These are phyloP conservation scores for Knufia fluminis DNA, from an alignment of 2,329 filamentous ascomycete species.

Conservation along the genomic window DNA sequence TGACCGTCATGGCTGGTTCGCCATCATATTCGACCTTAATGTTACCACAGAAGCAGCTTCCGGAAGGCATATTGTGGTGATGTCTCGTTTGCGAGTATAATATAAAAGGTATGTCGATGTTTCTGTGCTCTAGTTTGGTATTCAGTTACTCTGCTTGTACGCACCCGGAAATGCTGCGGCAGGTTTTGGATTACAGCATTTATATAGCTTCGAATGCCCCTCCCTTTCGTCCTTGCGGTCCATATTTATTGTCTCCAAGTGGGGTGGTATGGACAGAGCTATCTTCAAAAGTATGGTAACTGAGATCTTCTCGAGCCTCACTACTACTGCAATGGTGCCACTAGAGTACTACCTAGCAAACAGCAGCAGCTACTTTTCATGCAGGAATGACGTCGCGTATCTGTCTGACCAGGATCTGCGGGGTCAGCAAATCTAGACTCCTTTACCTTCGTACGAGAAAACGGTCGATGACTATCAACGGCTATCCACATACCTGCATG, in stretches of 20 bases:
- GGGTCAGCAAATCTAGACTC: neutral
- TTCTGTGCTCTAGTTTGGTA: too few species aligned
- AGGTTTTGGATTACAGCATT: neutral
- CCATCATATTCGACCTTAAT: constrained; percentile 28
- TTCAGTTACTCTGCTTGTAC: too few species aligned
- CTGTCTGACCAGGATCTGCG: neutral
- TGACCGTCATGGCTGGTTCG: constrained; percentile 26
- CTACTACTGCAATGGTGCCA: too few species aligned
- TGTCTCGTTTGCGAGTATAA: neutral
- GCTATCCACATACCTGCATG: too few species aligned
- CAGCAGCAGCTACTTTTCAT: too few species aligned
- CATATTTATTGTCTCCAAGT: neutral
- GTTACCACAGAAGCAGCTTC: constrained; percentile 31
- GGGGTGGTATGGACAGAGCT: neutral
- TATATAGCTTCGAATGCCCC: neutral
- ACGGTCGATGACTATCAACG: too few species aligned
- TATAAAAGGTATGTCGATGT: neutral
- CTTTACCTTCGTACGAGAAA: neutral
- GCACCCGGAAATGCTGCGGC: neutral
- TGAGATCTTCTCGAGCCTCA: neutral
- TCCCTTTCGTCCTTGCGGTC: neutral
- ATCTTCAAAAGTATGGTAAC: neutral
- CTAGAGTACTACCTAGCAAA: too few species aligned
- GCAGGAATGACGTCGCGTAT: neutral
- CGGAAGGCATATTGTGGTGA: constrained; percentile 20